phyloP scores from a whole-genome alignment of 129 eudicot genomes.

The Tanacetum coccineum region DNA sequence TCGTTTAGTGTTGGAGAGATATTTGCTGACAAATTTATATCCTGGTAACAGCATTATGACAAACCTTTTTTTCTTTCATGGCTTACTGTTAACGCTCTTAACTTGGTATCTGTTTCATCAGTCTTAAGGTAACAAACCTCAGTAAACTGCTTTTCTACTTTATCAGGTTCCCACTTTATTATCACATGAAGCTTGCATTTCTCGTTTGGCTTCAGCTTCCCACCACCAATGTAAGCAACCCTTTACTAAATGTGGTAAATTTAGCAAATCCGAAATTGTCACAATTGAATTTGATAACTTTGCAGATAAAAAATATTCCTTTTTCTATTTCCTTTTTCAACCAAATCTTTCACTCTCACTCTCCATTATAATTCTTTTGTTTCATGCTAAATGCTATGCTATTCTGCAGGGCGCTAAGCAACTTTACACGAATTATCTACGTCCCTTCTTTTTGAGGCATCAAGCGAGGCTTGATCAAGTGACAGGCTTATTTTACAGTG shows the following conservation, averaged over 20 bases:
- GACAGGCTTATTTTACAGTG: slow-evolving; percentile 47
- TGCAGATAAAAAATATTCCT: not conserved
- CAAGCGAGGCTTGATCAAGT: slow-evolving; percentile 74
- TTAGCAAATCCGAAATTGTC: slow-evolving; percentile 7
- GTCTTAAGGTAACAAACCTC: slow-evolving; percentile 1
- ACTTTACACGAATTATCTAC: slow-evolving; percentile 61
- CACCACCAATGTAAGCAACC: slow-evolving; percentile 56
- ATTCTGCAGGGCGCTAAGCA: slow-evolving; percentile 77
- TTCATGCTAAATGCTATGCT: slow-evolving; percentile 16
- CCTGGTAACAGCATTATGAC: slow-evolving; percentile 51
- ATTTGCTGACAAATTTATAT: slow-evolving; percentile 66
- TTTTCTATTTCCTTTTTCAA: not conserved
- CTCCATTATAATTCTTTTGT: slow-evolving; percentile 4
- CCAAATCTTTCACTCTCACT: slow-evolving; percentile 6
- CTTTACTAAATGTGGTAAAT: not conserved
- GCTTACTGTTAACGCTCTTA: not conserved
- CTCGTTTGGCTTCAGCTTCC: slow-evolving; percentile 97
- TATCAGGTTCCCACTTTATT: slow-evolving; percentile 79
- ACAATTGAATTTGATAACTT: slow-evolving; percentile 11
- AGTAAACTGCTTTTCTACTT: slow-evolving; percentile 18
- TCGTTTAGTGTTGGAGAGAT: slow-evolving; percentile 74
- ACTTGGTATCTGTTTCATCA: slow-evolving; percentile 5
- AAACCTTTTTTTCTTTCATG: slow-evolving; percentile 5
- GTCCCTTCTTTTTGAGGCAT: slow-evolving; percentile 82
- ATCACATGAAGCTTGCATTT: slow-evolving; percentile 89